phyloP scores from a whole-genome alignment of 306 rosid species.

The Vicia sativa region DNA sequence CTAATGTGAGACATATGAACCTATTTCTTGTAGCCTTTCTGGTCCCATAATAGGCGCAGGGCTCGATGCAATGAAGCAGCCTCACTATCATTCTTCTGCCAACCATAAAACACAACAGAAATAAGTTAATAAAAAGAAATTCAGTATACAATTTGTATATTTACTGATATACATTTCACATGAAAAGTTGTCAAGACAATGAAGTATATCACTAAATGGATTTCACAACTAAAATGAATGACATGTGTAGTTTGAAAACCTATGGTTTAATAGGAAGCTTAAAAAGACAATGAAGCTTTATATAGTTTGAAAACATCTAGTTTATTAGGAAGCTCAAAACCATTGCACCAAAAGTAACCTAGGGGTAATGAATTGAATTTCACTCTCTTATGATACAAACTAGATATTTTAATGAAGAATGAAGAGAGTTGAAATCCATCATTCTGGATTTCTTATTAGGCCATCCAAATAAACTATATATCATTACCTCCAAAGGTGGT shows the following conservation, averaged over 20 bases:
- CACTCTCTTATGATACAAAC: constrained; percentile 7
- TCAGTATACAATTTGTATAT: not conserved
- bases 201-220: too few relatives aligned
- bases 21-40: constrained; percentile 94
- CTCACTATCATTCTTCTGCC: constrained; percentile 73
- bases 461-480: constrained; percentile 22
- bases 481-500: constrained; percentile 89
- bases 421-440: constrained; percentile 25
- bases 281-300: too few relatives aligned
- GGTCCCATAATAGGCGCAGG: constrained; percentile 97
- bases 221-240: too few relatives aligned
- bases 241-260: too few relatives aligned
- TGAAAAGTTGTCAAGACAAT: too few relatives aligned
- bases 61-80: constrained; percentile 91
- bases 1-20: constrained; percentile 81
- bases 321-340: constrained; percentile 17
- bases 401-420: not conserved
- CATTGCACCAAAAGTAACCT: constrained; percentile 1
- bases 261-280: too few relatives aligned
- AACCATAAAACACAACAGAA: constrained; percentile 33
- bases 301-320: too few relatives aligned
- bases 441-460: not conserved
- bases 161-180: too few relatives aligned
- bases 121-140: constrained; percentile 21
- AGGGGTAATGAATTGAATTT: constrained; percentile 28